phyloP scores from a whole-genome alignment of 2,329 filamentous ascomycete species.

The Ramularia collo-cygni region DNA sequence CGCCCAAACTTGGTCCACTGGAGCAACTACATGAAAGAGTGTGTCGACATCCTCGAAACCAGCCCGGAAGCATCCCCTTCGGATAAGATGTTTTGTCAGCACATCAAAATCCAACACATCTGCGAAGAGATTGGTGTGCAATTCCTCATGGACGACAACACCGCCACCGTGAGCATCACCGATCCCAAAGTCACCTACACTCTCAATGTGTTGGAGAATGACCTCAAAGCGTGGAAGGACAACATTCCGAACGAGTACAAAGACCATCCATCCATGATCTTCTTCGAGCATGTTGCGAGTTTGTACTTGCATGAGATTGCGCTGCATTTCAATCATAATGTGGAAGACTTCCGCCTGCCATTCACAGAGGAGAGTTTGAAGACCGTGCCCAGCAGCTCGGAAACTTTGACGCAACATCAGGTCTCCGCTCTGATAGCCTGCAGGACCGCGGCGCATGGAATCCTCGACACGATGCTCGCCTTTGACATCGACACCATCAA shows the following conservation, averaged over 20 bases:
- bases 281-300: conserved; percentile 43
- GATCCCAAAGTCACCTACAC: conserved; percentile 51
- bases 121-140: conserved; percentile 51
- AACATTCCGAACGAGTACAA: conserved; percentile 35
- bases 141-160: conserved; percentile 51
- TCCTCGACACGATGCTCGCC: conserved; percentile 44
- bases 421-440: conserved; percentile 43
- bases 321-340: conserved; percentile 40
- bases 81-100: conserved; percentile 50
- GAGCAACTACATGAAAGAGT: conserved; percentile 58
- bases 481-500: conserved; percentile 40
- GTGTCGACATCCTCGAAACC: conserved; percentile 49
- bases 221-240: conserved; percentile 43
- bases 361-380: conserved; percentile 38
- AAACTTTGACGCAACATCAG: conserved; percentile 40
- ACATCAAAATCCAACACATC: conserved; percentile 52
- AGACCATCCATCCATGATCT: conserved; percentile 30
- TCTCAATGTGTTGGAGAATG: conserved; percentile 48
- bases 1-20: conserved; percentile 54
- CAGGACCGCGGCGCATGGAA: conserved; percentile 39
- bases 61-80: conserved; percentile 51
- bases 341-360: conserved; percentile 40
- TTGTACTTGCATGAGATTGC: conserved; percentile 47
- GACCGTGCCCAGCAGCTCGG: conserved; percentile 32
- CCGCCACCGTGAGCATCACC: conserved; percentile 45